Conservation (phyloP, 306 rosid genomes). For the Delonix regia region DNA sequence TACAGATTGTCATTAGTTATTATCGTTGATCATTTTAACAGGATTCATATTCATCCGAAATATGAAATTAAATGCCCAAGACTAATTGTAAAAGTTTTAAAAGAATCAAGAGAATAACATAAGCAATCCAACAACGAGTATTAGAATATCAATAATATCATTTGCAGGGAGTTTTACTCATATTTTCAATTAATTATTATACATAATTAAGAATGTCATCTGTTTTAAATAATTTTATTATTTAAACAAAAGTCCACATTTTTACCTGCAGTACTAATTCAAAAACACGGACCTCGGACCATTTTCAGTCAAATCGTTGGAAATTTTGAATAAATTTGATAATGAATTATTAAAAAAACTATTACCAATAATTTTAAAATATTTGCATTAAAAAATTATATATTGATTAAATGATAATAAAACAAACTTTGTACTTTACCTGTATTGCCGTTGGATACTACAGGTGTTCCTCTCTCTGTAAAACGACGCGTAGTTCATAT, state of each 20-base stretch:
- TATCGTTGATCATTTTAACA: background rate
- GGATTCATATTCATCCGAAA: background rate
- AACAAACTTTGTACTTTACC: too few species aligned
- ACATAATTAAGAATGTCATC: too few species aligned
- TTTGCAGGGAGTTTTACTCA: background rate
- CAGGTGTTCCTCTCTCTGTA: too few species aligned
- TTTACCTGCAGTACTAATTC: background rate
- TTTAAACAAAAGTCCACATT: too few species aligned
- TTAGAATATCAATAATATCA: too few species aligned
- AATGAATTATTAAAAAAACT: background rate
- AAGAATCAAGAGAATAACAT: background rate
- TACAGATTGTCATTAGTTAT: background rate
- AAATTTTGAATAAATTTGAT: background rate
- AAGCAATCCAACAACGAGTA: background rate
- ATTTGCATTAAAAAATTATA: too few species aligned
- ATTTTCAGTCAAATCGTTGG: background rate
- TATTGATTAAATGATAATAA: too few species aligned
- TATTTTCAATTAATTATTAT: too few species aligned
- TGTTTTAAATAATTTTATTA: too few species aligned
- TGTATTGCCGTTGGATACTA: too few species aligned
- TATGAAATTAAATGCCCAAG: background rate
- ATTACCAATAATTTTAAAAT: too few species aligned
- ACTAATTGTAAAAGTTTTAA: too few species aligned
- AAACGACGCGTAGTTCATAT: constrained; percentile 1
- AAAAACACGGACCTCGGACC: background rate